Evolutionary conservation across 2,329 filamentous ascomycete species (phyloP), one percentile per base, ranked within the genome.

Genomic region (Aspergillus pseudoglaucus): DNA sequence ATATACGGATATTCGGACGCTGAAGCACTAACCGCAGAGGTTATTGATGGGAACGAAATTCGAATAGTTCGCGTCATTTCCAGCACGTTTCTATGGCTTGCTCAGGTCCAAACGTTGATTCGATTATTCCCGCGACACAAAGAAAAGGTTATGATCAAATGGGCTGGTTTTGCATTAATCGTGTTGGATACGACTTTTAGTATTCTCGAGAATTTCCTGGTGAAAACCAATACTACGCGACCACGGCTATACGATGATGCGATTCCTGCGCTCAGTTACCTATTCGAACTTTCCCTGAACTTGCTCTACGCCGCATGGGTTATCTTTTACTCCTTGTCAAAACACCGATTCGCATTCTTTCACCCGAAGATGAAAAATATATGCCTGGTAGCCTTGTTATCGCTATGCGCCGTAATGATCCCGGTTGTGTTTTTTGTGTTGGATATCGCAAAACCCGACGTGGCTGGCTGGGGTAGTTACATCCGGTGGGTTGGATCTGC

Each of bases 121-220:
- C 86, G 93, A 46, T 77, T 98, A 1, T 98, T 98, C 59, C 93
- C 93, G 6, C 88, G 93, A 30, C 91, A 97, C 63, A 88, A 94
- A 62, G 93, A 98, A 71, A 97, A 97, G 71, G 84, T 97, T 45
- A 88, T 97, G 56, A 98, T 98, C 72, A 97, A 97, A 72, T 98
- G 91, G 91, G 89, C 91, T 14, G 93, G 91, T 1, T 96, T 97
- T 64, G 90, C 87, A 3, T 80, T 98, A 48, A 96, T 98, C 61
- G 81, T 89, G 0, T 78, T 96, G 50, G 91, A 97, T 64, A 84
- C 91, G 39, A 82, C 90, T 9, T 98, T 98, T 67, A 90, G 87
- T 61, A 89, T 87, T 42, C 79, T 97, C 49, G 94, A 96, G 74
- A 93, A 87, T 60, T 97, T 97, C 62, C 67, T 81, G 45, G 78